Evolutionary conservation across 208 protist species (phyloP).

Genomic region (Tritrichomonas musculus): DNA sequence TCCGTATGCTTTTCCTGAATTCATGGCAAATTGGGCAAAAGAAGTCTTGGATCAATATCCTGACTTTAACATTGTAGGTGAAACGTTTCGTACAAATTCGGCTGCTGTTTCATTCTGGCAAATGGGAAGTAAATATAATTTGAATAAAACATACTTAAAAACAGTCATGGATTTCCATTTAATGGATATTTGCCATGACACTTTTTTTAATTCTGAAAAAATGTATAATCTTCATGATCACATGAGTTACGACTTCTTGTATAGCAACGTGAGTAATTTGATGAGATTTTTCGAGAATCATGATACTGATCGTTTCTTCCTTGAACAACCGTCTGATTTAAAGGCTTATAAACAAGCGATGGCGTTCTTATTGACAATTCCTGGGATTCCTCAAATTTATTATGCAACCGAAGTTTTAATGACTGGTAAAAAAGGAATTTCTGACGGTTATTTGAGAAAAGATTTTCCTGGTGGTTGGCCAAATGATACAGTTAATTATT

Average conservation of each 20-base stretch:
- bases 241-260: not conserved
- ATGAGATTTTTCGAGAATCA: not conserved
- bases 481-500: not conserved
- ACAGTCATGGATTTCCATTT: not conserved
- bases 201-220: not conserved
- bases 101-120: not conserved
- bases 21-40: not conserved
- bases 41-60: not conserved
- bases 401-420: not conserved
- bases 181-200: not conserved
- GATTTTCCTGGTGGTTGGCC: not conserved
- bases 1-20: not conserved
- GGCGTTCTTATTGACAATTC: not conserved
- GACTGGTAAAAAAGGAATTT: not conserved
- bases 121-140: not conserved
- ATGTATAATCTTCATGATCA: not conserved
- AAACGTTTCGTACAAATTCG: not conserved
- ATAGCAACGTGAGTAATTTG: not conserved
- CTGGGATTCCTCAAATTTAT: not conserved
- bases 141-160: not conserved
- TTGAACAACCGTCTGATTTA: not conserved
- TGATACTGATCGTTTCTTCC: not conserved
- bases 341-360: not conserved
- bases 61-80: not conserved
- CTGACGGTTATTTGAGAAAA: not conserved